phyloP scores from a whole-genome alignment of 140 eudicot genomes.

The Stevia rebaudiana region DNA sequence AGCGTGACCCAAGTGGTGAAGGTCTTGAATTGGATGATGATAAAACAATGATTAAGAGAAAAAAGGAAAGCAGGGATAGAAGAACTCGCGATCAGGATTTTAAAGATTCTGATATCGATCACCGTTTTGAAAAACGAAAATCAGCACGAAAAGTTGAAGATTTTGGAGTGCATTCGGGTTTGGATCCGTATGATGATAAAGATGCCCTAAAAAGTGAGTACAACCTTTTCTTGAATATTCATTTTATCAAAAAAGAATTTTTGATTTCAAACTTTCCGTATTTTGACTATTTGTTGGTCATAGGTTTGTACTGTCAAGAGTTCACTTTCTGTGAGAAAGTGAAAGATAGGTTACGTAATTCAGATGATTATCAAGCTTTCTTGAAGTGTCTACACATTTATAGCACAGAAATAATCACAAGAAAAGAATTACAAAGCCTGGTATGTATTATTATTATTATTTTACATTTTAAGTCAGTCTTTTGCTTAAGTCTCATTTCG shows the following conservation, averaged over 20 bases:
- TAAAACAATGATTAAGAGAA: conserved; percentile 62
- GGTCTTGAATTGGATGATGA: conserved; percentile 73
- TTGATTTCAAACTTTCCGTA: neutral
- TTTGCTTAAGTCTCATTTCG: neutral
- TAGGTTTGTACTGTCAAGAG: conserved; percentile 78
- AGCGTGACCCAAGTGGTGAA: conserved; percentile 55
- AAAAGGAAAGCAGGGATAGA: conserved; percentile 64
- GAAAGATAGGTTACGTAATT: conserved; percentile 64
- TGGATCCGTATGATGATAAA: conserved; percentile 61
- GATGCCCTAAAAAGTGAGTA: conserved; percentile 78
- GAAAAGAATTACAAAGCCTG: conserved; percentile 80
- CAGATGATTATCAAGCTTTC: conserved; percentile 94
- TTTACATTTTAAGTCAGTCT: neutral
- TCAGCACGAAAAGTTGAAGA: conserved; percentile 78
- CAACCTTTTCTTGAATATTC: neutral
- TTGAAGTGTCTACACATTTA: conserved; percentile 92
- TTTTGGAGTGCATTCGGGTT: conserved; percentile 51
- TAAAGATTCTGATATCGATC: conserved; percentile 62
- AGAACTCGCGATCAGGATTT: conserved; percentile 67
- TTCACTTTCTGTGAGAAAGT: conserved; percentile 90
- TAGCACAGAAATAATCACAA: conserved; percentile 94
- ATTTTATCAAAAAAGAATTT: neutral
- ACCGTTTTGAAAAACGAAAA: conserved; percentile 62
- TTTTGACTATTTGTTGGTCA: conserved; percentile 13
- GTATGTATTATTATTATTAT: no score